Evolutionary conservation across 352 stramenopile species (phyloP), one percentile per base, ranked within the genome.

Genomic region (Pythium dissimile): DNA sequence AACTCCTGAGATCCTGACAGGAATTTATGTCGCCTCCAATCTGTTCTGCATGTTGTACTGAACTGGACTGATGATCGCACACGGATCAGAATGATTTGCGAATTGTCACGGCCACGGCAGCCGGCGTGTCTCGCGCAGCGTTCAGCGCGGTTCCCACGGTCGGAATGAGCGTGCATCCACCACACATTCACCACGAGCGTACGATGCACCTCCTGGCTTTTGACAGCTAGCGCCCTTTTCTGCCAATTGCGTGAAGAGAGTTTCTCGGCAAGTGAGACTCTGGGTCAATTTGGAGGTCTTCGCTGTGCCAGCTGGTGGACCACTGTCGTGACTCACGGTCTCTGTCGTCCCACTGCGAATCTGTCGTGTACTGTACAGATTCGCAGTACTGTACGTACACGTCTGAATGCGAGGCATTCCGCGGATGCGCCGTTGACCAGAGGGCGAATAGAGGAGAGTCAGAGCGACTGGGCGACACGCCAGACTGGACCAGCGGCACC

Each of bases 341-440:
- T 34, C n/a, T 2, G 12, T 13, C 3, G 35, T 47, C 21, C 49
- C 23, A 55, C 48, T 55, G 23, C 48, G 48, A 45, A 46, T 55
- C 48, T 39, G 35, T 26, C 20, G 7, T 12, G 24, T 24, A 32
- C n/a, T n/a, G n/a, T n/a, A n/a, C n/a, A n/a, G n/a, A n/a, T n/a
- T n/a, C n/a, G n/a, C n/a, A n/a, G n/a, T n/a, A n/a, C n/a, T n/a
- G n/a, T n/a, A n/a, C n/a, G n/a, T n/a, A n/a, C n/a, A n/a, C n/a
- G n/a, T n/a, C 34, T 56, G 49, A 47, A 56, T 39, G 35, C 9
- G 23, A 11, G 34, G 28, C 23, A 12, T 38, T 51, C 44, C 27
- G 44, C 16, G 28, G 49, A 48, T 48, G 21, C 10, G 23, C 15
- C 7, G 5, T 11, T 12, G 28, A 20, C 27, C n/a, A 4, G 10